Conservation (phyloP, 176 grass and related monocot genomes). For the Oryza meyeriana region DNA sequence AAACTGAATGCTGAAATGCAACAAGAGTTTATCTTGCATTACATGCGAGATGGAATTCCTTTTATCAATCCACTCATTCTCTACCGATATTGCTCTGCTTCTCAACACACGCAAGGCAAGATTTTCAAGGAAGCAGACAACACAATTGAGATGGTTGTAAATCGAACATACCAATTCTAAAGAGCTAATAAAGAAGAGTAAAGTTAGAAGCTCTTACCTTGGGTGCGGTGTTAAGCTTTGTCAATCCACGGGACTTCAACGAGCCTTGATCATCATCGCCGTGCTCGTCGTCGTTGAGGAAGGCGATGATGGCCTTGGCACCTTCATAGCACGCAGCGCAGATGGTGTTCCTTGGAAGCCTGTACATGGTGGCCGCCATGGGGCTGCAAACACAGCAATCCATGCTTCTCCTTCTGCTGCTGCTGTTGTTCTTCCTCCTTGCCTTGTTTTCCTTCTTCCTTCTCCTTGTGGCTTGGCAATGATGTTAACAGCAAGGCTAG, state of each 20-base stretch:
- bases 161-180: not conserved
- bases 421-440: not conserved
- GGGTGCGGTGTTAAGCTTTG: constrained; percentile 13
- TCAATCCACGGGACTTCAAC: not conserved
- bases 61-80: not conserved
- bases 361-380: constrained; percentile 52
- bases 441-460: not conserved
- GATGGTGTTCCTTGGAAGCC: constrained; percentile 72
- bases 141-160: not conserved
- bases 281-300: constrained; percentile 29
- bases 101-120: not conserved
- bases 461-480: constrained; percentile 14
- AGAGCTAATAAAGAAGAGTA: not conserved
- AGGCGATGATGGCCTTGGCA: constrained; percentile 68
- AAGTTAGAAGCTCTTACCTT: constrained; percentile 38
- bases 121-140: not conserved
- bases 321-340: constrained; percentile 71
- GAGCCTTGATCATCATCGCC: not conserved
- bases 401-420: constrained; percentile 21
- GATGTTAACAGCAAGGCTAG: not conserved
- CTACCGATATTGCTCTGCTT: not conserved
- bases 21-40: not conserved
- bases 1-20: not conserved
- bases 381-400: constrained; percentile 97
- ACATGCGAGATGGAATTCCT: not conserved